Evolutionary conservation across 2,329 filamentous ascomycete species (phyloP).

Genomic region (Hymenoscyphus salicellus): DNA sequence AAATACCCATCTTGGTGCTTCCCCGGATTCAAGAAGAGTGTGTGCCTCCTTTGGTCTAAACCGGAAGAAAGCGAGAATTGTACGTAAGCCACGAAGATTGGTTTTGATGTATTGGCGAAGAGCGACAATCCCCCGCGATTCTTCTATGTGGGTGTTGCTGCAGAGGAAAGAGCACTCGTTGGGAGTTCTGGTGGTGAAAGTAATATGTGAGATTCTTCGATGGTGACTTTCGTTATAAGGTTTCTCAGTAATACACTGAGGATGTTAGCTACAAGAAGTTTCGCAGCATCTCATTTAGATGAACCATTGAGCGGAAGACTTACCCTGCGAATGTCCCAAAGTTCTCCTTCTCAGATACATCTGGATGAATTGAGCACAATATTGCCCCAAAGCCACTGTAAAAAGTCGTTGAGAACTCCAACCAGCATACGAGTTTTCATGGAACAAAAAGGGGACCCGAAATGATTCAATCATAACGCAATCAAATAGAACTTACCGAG

Average conservation of each 20-base stretch:
- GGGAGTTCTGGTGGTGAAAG: background rate
- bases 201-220: background rate
- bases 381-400: background rate
- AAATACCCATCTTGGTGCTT: background rate
- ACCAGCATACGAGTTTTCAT: too few relatives aligned
- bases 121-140: background rate
- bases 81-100: background rate
- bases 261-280: background rate
- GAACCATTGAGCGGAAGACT: background rate
- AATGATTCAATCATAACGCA: too few relatives aligned
- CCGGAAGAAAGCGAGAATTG: background rate
- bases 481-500: background rate
- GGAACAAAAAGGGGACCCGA: too few relatives aligned
- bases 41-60: background rate
- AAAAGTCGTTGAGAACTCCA: background rate
- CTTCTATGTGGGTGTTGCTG: background rate
- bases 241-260: too few relatives aligned
- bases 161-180: background rate
- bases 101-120: background rate
- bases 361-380: background rate
- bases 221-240: background rate
- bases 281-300: background rate
- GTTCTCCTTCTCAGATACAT: background rate
- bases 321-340: background rate
- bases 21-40: background rate